Evolutionary conservation across 2,329 filamentous ascomycete species (phyloP).

Genomic region (Metarhizium anisopliae): DNA sequence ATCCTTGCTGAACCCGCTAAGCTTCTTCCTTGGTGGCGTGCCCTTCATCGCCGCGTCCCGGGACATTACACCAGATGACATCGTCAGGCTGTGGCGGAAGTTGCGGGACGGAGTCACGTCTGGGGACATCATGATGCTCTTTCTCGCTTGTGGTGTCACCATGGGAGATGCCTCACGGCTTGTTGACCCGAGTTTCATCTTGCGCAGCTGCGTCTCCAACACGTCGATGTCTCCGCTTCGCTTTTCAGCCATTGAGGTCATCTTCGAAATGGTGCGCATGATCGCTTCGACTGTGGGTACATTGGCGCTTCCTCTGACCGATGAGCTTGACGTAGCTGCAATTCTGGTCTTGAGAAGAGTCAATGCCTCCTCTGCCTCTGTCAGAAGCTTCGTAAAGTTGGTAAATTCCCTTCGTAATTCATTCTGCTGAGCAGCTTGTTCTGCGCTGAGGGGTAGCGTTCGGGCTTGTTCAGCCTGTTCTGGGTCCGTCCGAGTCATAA

Average conservation of each 20-base stretch:
- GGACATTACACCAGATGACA: slow-evolving; percentile 27
- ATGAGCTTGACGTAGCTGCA: slow-evolving; percentile 44
- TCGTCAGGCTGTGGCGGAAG: slow-evolving; percentile 30
- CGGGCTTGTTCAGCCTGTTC: slow-evolving; percentile 55
- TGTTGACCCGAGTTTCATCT: slow-evolving; percentile 45
- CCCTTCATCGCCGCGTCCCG: slow-evolving; percentile 29
- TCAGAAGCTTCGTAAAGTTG: slow-evolving; percentile 63
- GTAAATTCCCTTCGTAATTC: slow-evolving; percentile 72
- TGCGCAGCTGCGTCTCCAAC: slow-evolving; percentile 77
- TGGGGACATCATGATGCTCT: slow-evolving; percentile 32
- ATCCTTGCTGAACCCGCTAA: slow-evolving; percentile 49
- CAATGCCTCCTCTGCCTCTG: slow-evolving; percentile 71
- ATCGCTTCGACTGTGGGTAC: slow-evolving; percentile 87
- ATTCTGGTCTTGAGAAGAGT: slow-evolving; percentile 73
- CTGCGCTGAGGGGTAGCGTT: slow-evolving; percentile 69
- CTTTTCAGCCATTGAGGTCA: slow-evolving; percentile 88
- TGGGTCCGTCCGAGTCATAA: slow-evolving; percentile 61
- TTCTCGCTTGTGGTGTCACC: slow-evolving; percentile 28
- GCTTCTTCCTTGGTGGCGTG: slow-evolving; percentile 49
- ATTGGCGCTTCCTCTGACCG: slow-evolving; percentile 35
- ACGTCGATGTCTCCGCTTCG: slow-evolving; percentile 86
- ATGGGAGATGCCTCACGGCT: slow-evolving; percentile 36
- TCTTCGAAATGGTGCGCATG: slow-evolving; percentile 80
- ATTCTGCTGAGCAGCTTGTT: slow-evolving; percentile 75
- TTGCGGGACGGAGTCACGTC: slow-evolving; percentile 32